phyloP scores from a whole-genome alignment of 345 rosid species.

The Bruguiera gymnorhiza region DNA sequence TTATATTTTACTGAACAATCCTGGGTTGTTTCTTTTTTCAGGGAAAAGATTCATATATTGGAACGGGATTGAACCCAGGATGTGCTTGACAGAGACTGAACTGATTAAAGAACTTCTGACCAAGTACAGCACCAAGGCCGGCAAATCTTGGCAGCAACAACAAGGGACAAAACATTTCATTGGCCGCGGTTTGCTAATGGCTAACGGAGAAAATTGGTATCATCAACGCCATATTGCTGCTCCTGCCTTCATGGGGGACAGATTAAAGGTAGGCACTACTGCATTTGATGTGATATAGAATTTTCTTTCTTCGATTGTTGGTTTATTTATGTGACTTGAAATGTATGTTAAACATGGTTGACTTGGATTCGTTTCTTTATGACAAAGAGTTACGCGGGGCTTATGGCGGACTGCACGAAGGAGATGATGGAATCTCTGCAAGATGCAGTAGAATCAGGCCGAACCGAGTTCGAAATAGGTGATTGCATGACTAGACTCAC shows the following conservation, averaged over 20 bases:
- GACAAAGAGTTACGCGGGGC: slow-evolving; percentile 60
- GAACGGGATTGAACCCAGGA: slow-evolving; percentile 87
- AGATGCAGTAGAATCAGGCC: slow-evolving; percentile 45
- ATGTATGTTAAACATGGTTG: not conserved
- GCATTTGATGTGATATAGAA: too few relatives aligned
- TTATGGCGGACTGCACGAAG: slow-evolving; percentile 85
- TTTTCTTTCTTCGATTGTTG: not conserved
- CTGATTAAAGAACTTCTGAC: slow-evolving; percentile 69
- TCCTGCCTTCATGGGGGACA: slow-evolving; percentile 33
- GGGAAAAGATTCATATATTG: slow-evolving; percentile 86
- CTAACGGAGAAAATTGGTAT: slow-evolving; percentile 62
- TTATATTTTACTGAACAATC: not conserved
- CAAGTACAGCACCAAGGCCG: slow-evolving; percentile 66
- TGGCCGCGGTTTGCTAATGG: slow-evolving; percentile 78
- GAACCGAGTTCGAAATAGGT: slow-evolving; percentile 76
- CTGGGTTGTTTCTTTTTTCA: slow-evolving; percentile 11
- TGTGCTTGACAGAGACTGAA: slow-evolving; percentile 72
- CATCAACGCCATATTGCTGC: slow-evolving; percentile 34
- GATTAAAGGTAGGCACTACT: slow-evolving; percentile 21
- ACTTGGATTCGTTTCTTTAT: not conserved
- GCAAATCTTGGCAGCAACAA: slow-evolving; percentile 90
- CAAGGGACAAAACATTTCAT: slow-evolving; percentile 85
- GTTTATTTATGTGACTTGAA: not conserved
- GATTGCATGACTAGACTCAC: slow-evolving; percentile 69
- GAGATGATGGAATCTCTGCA: slow-evolving; percentile 51